Evolutionary conservation across 495 filamentous ascomycete species (phyloP).

Genomic region (Xylaria cubensis): DNA sequence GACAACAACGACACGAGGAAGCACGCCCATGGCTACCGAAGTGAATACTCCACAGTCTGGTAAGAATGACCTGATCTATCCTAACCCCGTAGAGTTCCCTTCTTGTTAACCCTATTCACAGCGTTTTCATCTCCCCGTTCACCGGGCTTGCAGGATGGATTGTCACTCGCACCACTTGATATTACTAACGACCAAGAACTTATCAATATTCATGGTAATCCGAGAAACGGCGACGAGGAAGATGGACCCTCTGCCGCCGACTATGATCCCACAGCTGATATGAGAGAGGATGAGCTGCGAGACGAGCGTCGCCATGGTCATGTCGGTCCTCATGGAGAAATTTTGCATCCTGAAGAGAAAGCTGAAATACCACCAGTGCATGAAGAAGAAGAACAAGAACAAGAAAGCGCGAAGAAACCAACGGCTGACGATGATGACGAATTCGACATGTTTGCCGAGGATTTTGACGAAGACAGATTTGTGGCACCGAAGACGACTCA

Average conservation of each 20-base stretch:
- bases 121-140: constrained; percentile 46
- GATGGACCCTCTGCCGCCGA: constrained; percentile 91
- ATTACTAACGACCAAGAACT: constrained; percentile 64
- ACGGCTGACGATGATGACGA: constrained; percentile 66
- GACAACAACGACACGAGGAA: constrained; percentile 53
- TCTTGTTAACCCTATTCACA: constrained; percentile 34
- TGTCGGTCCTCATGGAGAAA: constrained; percentile 53
- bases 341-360: constrained; percentile 41
- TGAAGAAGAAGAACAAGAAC: constrained; percentile 30
- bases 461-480: constrained; percentile 89
- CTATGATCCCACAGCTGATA: constrained; percentile 92
- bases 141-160: constrained; percentile 45
- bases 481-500: constrained; percentile 59
- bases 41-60: constrained; percentile 50
- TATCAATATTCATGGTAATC: constrained; percentile 62
- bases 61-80: constrained; percentile 34
- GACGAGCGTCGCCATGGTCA: constrained; percentile 67
- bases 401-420: constrained; percentile 41
- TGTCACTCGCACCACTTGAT: constrained; percentile 42
- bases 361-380: constrained; percentile 47
- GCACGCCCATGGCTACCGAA: constrained; percentile 48
- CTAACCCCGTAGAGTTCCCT: neutral
- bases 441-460: constrained; percentile 97
- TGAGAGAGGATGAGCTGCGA: constrained; percentile 83
- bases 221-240: constrained; percentile 56